These are phyloP conservation scores for Rhodotorula mucilaginosa DNA, from an alignment of 1,284 basidiomycete genomes.

Conservation along the genomic window DNA sequence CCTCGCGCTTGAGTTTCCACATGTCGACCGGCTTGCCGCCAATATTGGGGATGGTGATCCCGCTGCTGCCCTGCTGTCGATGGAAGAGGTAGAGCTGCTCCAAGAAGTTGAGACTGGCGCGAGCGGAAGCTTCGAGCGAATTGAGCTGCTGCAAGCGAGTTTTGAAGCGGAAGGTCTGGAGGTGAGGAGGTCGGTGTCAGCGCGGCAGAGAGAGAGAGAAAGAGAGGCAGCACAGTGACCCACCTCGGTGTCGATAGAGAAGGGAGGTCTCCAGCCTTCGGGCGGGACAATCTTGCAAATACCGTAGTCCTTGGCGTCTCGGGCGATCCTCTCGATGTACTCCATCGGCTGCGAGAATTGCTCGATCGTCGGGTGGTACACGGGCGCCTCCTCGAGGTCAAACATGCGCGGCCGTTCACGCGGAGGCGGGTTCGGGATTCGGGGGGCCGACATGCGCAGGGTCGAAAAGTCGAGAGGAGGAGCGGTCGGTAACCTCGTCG, in stretches of 20 bases:
- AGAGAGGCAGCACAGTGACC: slow-evolving; percentile 34
- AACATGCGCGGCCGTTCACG: slow-evolving; percentile 56
- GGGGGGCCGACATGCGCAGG: slow-evolving; percentile 41
- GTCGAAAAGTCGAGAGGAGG: slow-evolving; percentile 42
- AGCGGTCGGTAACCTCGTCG: slow-evolving; percentile 20
- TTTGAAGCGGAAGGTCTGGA: slow-evolving; percentile 84
- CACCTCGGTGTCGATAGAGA: slow-evolving; percentile 91
- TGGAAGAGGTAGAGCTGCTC: slow-evolving; percentile 79
- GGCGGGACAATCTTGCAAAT: slow-evolving; percentile 98
- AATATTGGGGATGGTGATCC: slow-evolving; percentile 84
- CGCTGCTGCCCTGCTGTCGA: slow-evolving; percentile 62
- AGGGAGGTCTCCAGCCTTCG: slow-evolving; percentile 90
- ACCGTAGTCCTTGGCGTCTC: slow-evolving; percentile 69
- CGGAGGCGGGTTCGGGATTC: slow-evolving; percentile 25
- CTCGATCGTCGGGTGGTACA: slow-evolving; percentile 79
- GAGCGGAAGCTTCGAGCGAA: slow-evolving; percentile 92
- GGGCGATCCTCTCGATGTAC: slow-evolving; percentile 81
- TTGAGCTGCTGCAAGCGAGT: slow-evolving; percentile 93
- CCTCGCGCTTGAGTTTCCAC: slow-evolving; percentile 75
- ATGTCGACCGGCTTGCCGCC: slow-evolving; percentile 89
- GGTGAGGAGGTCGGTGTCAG: not conserved
- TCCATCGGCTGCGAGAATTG: slow-evolving; percentile 95
- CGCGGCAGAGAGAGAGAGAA: not conserved
- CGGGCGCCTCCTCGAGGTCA: slow-evolving; percentile 83
- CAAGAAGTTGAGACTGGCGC: slow-evolving; percentile 94